A percentile compares a stretch with the other conserved stretches of the same genome.
phyloP scores from a whole-genome alignment of 2,329 filamentous ascomycete genomes.

The Pseudocercospora pini-densiflorae region DNA sequence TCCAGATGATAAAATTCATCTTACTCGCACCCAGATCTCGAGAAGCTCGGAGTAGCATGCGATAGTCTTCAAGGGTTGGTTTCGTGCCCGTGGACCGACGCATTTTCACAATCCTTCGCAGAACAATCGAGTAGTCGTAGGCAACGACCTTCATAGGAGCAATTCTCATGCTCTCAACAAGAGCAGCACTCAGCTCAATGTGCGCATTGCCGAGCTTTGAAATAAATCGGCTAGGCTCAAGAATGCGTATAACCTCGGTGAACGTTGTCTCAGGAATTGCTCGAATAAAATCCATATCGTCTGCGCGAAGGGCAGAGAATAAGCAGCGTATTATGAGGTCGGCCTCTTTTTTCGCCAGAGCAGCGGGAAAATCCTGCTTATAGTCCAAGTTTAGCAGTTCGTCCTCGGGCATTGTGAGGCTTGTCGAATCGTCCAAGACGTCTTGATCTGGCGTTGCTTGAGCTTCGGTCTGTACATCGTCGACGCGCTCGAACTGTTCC shows the following conservation, averaged over 20 bases:
- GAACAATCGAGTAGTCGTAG: slow-evolving; percentile 44
- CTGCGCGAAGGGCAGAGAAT: slow-evolving; percentile 25
- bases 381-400: slow-evolving; percentile 33
- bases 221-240: slow-evolving; percentile 63
- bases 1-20: slow-evolving; percentile 55
- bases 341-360: slow-evolving; percentile 28
- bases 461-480: slow-evolving; percentile 5
- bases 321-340: slow-evolving; percentile 36
- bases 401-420: slow-evolving; percentile 11
- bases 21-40: slow-evolving; percentile 51
- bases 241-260: slow-evolving; percentile 64
- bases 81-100: slow-evolving; percentile 43
- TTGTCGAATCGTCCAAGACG: not conserved
- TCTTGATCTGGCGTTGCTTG: not conserved
- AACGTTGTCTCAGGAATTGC: slow-evolving; percentile 61
- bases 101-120: slow-evolving; percentile 45
- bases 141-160: slow-evolving; percentile 45
- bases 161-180: slow-evolving; percentile 50
- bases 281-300: slow-evolving; percentile 36
- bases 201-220: slow-evolving; percentile 53
- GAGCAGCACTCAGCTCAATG: slow-evolving; percentile 54
- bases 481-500: slow-evolving; percentile 26
- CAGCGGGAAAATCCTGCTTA: slow-evolving; percentile 26
- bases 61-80: slow-evolving; percentile 55
- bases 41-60: slow-evolving; percentile 58